Evolutionary conservation across 2,329 filamentous ascomycete genomes (phyloP).

Genomic region (Stachybotrys echinatus): DNA sequence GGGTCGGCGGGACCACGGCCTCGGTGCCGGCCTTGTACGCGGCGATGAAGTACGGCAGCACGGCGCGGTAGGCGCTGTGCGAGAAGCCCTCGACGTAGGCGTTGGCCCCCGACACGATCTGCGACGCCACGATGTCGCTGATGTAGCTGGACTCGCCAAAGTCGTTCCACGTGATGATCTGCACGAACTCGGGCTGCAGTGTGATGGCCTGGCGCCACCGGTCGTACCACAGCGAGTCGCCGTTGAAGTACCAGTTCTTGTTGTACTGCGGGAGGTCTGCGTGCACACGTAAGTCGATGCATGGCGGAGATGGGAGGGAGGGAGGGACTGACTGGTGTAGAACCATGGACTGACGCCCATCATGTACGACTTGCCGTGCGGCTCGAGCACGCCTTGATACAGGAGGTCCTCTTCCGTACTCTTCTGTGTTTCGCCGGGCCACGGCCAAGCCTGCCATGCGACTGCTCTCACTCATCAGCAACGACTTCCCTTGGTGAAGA

Average conservation of each 20-base stretch:
- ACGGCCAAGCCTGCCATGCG: constrained; percentile 35
- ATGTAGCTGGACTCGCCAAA: constrained; percentile 53
- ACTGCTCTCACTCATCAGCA: constrained; percentile 16
- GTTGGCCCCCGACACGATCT: constrained; percentile 37
- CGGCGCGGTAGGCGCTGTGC: constrained; percentile 43
- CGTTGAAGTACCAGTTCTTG: constrained; percentile 60
- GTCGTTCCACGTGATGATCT: constrained; percentile 47
- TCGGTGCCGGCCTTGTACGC: constrained; percentile 38
- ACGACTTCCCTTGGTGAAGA: background rate
- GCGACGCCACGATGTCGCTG: constrained; percentile 33
- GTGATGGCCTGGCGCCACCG: constrained; percentile 50
- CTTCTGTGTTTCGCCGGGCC: constrained; percentile 21
- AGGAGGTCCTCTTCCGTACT: constrained; percentile 24
- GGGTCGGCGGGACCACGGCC: constrained; percentile 14
- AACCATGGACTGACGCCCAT: constrained; percentile 57
- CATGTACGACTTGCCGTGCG: constrained; percentile 38
- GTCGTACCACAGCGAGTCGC: constrained; percentile 56
- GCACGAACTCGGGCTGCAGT: constrained; percentile 39
- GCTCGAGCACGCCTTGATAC: constrained; percentile 25
- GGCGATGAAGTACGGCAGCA: constrained; percentile 45
- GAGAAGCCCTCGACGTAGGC: constrained; percentile 41
- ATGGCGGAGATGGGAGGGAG: background rate
- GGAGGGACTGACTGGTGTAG: constrained; percentile 37
- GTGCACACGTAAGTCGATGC: background rate
- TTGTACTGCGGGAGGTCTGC: constrained; percentile 43